These are phyloP conservation scores for Wickerhamiella pararugosa DNA, from an alignment of 1,139 yeast species.

Conservation along the genomic window DNA sequence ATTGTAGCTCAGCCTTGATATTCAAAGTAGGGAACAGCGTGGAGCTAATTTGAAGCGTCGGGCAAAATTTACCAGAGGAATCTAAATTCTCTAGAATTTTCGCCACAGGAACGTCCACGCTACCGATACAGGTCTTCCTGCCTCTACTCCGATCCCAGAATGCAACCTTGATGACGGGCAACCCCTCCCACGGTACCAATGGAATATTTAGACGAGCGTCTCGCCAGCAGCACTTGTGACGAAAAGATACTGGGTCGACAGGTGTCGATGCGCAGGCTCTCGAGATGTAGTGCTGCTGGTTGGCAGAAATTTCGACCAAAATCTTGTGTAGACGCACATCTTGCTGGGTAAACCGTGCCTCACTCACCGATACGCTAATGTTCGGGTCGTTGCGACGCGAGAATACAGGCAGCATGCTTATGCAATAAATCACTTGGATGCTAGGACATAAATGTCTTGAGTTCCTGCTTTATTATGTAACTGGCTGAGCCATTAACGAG, in stretches of 20 bases:
- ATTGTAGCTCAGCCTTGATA: slow-evolving; percentile 6
- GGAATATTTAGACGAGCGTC: slow-evolving; percentile 9
- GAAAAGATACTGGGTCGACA: slow-evolving; percentile 15
- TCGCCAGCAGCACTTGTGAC: slow-evolving; percentile 13
- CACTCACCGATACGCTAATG: slow-evolving; percentile 9
- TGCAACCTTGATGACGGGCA: slow-evolving; percentile 7
- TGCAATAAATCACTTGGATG: neutral
- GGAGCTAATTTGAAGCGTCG: neutral
- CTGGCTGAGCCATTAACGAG: neutral
- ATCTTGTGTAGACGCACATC: slow-evolving; percentile 14
- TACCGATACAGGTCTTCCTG: slow-evolving; percentile 15
- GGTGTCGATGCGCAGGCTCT: slow-evolving; percentile 12
- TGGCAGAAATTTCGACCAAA: slow-evolving; percentile 11
- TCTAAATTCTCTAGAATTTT: neutral
- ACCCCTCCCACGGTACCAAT: slow-evolving; percentile 6
- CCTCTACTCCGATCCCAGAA: slow-evolving; percentile 14
- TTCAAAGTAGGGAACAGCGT: slow-evolving; percentile 8
- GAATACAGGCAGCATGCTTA: slow-evolving; percentile 1
- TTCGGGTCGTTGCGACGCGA: slow-evolving; percentile 7
- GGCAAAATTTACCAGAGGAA: neutral
- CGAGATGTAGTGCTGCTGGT: slow-evolving; percentile 13
- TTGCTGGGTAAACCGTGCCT: slow-evolving; percentile 15
- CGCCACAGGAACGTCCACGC: slow-evolving; percentile 8
- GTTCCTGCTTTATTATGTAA: neutral
- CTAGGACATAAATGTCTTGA: neutral